Evolutionary conservation across 805 yeast genomes (phyloP).

Genomic region (Cyberlindnera maritima): DNA sequence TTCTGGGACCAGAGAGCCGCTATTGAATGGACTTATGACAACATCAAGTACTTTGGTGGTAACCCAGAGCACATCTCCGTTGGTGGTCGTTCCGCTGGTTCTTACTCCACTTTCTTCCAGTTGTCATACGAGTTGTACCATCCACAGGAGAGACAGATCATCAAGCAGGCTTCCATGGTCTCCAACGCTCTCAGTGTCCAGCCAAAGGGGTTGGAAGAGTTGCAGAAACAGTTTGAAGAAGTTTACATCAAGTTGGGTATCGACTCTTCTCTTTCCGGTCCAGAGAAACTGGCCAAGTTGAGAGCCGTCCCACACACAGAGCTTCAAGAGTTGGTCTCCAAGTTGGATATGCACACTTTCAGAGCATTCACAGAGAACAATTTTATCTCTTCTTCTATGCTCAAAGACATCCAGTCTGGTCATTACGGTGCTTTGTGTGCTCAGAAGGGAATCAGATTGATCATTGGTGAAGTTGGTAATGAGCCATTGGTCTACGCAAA

Average conservation of each 20-base stretch:
- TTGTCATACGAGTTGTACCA: constrained; percentile 41
- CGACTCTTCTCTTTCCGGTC: constrained; percentile 7
- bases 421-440: constrained; percentile 25
- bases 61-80: constrained; percentile 41
- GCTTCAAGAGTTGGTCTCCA: constrained; percentile 4
- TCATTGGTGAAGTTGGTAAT: constrained; percentile 35
- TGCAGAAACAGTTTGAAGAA: constrained; percentile 31
- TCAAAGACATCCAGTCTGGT: constrained; percentile 33
- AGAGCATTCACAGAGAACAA: constrained; percentile 40
- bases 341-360: constrained; percentile 32
- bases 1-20: constrained; percentile 45
- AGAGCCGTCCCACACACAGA: constrained; percentile 21
- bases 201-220: constrained; percentile 36
- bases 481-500: constrained; percentile 32
- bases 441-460: constrained; percentile 24
- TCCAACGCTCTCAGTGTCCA: constrained; percentile 38
- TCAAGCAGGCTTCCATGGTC: constrained; percentile 34
- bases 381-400: constrained; percentile 31
- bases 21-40: constrained; percentile 42
- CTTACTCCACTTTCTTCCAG: constrained; percentile 41
- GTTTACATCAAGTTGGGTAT: constrained; percentile 29
- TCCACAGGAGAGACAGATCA: constrained; percentile 37
- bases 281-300: constrained; percentile 17
- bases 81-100: constrained; percentile 49
- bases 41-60: constrained; percentile 46